A percentile compares a stretch with the other conserved stretches of the same genome.
phyloP scores from a whole-genome alignment of 2,329 filamentous ascomycete genomes.

The Calonectria pseudoturangicola region DNA sequence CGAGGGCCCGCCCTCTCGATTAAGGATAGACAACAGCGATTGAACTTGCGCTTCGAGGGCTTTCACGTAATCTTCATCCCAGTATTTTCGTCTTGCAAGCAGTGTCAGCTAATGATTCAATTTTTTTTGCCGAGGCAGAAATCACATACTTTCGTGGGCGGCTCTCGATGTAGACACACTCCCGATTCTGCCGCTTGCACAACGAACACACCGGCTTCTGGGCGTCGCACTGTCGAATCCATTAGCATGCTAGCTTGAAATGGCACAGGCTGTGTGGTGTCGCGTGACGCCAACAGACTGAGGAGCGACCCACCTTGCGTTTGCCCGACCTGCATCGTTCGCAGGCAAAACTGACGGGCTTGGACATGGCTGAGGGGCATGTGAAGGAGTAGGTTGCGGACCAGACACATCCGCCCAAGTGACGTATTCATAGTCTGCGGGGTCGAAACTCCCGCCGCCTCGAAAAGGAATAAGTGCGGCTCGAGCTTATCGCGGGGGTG shows the following conservation, averaged over 20 bases:
- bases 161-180: constrained; percentile 24
- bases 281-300: neutral
- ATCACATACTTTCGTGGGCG: constrained; percentile 16
- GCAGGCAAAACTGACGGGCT: constrained; percentile 25
- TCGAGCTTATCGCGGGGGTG: constrained; percentile 25
- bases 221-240: neutral
- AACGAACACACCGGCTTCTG: constrained; percentile 22
- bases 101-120: neutral
- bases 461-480: constrained; percentile 17
- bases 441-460: constrained; percentile 15
- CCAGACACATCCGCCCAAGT: constrained; percentile 11
- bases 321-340: constrained; percentile 25
- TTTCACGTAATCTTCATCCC: constrained; percentile 28
- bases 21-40: constrained; percentile 26
- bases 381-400: constrained; percentile 24
- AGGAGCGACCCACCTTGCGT: constrained; percentile 18
- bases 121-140: neutral
- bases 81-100: constrained; percentile 22
- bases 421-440: constrained; percentile 16
- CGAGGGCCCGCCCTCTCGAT: neutral
- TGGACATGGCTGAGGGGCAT: constrained; percentile 17
- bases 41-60: constrained; percentile 21
- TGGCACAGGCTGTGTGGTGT: neutral
- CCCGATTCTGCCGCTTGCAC: constrained; percentile 15
- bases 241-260: constrained; percentile 9